These are phyloP conservation scores for Lantana camara DNA, from an alignment of 257 asterid genomes.

Conservation along the genomic window DNA sequence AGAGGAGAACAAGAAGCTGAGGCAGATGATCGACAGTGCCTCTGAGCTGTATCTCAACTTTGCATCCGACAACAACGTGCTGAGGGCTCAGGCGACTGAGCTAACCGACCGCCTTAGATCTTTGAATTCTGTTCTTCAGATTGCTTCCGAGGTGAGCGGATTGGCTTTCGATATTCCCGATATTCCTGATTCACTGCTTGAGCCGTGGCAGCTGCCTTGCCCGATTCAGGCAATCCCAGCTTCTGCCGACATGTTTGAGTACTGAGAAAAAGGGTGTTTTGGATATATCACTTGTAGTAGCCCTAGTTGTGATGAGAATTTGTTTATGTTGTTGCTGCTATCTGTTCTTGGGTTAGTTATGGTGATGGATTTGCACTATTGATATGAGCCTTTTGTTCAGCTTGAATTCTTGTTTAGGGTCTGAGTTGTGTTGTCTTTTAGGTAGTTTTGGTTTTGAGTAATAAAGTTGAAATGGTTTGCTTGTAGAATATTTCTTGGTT, in stretches of 20 bases:
- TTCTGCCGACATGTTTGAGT: conserved; percentile 41
- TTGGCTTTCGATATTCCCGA: conserved; percentile 32
- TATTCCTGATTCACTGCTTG: conserved; percentile 35
- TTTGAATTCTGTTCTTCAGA: conserved; percentile 44
- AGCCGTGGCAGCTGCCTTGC: conserved; percentile 64
- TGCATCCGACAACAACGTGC: conserved; percentile 57
- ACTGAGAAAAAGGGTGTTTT: conserved; percentile 24
- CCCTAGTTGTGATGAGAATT: background rate
- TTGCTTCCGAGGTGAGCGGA: conserved; percentile 36
- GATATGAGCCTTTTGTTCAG: background rate
- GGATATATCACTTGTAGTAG: background rate
- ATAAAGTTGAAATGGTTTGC: background rate
- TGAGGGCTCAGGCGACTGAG: conserved; percentile 61
- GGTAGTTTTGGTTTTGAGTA: background rate
- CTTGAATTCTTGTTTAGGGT: background rate
- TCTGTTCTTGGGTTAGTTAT: conserved; percentile 1
- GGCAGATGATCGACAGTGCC: conserved; percentile 51
- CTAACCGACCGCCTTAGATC: conserved; percentile 50
- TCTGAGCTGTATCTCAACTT: conserved; percentile 31
- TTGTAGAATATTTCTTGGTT: background rate
- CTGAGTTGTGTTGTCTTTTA: background rate
- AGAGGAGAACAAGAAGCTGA: conserved; percentile 47
- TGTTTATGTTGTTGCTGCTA: conserved; percentile 4
- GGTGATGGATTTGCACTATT: conserved; percentile 3
- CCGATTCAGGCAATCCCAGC: conserved; percentile 51